Base-by-base conservation (phyloP, 2,329 filamentous ascomycete genomes). In the Epichloe gansuensis region DNA sequence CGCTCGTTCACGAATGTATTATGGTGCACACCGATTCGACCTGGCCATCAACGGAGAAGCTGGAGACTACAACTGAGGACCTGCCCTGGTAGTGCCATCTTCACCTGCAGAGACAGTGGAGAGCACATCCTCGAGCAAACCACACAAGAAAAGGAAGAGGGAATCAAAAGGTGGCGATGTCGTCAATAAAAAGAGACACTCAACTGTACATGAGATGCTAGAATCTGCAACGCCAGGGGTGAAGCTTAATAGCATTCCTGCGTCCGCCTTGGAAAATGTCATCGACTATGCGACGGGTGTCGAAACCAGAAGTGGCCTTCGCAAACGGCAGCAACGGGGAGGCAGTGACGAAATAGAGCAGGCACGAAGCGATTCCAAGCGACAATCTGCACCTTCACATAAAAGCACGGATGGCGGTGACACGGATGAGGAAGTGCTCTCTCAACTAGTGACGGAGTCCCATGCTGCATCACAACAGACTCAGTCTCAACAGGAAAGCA, bases 371-470 rank as follows among this genome's bases (percentile, higher is more conserved):
- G 46, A 52, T 38, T 17, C 9, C 25, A 31, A 46, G 31, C 34
- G 37, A 59, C 63, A 35, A 46, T 46, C 21, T n/a, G 21, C 23
- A 7, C 48, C 21, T 35, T 43, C 3, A 37, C 50, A 34, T 41
- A 25, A 55, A 46, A 57, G 42, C 25, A 54, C 52, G 37, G 63
- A 68, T 47, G 59, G 55, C 12, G 60, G 58, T 38, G 66, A 72
- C 48, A 70, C 69, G 17, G 70, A 72, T 41, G 69, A 71, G 47
- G 70, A 72, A 54, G 55, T 72, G 13, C 59, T 68, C 57, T 73
- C 70, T 23, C 71, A 73, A 53, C 60, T 72, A 25, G 64, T 68
- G 21, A 64, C 61, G 11, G 71, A 73, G 56, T 69, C 67, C n/a
- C 60, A 64, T 28, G 70, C 69, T 34, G 69, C 69, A 11, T 66